phyloP scores from a whole-genome alignment of 768 basidiomycete genomes.

The Hortiboletus campestris region DNA sequence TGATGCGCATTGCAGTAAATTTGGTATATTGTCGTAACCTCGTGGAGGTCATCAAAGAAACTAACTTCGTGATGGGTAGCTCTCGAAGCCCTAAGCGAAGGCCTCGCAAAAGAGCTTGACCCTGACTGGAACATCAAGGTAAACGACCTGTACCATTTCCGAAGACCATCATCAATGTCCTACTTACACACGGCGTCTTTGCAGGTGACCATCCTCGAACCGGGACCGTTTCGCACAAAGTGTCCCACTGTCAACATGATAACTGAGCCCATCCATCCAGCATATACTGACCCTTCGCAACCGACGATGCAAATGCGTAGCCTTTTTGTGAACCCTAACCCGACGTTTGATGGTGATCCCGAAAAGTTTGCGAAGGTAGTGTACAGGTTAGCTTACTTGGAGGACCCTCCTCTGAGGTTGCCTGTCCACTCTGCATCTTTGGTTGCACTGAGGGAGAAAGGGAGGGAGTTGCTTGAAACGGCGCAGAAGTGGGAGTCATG shows the following conservation, averaged over 20 bases:
- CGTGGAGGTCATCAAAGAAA: neutral
- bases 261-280: conserved; percentile 8
- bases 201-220: conserved; percentile 5
- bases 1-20: conserved; percentile 14
- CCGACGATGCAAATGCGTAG: neutral
- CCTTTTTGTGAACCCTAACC: neutral
- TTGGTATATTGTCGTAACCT: conserved; percentile 2
- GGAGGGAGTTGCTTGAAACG: conserved; percentile 8
- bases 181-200: too few relatives aligned
- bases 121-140: conserved; percentile 26
- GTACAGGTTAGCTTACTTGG: conserved; percentile 4
- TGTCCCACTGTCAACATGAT: neutral
- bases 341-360: conserved; percentile 11
- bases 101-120: conserved; percentile 11
- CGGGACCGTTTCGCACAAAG: conserved; percentile 1
- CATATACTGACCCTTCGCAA: conserved; percentile 8
- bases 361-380: conserved; percentile 14
- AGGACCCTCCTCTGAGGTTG: conserved; percentile 16
- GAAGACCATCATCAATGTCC: neutral
- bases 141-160: neutral
- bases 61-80: neutral
- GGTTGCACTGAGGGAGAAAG: neutral
- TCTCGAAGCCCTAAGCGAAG: conserved; percentile 17
- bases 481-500: conserved; percentile 19
- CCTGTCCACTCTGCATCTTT: neutral